Evolutionary conservation across 306 rosid genomes (phyloP).

Genomic region (Quercus variabilis): DNA sequence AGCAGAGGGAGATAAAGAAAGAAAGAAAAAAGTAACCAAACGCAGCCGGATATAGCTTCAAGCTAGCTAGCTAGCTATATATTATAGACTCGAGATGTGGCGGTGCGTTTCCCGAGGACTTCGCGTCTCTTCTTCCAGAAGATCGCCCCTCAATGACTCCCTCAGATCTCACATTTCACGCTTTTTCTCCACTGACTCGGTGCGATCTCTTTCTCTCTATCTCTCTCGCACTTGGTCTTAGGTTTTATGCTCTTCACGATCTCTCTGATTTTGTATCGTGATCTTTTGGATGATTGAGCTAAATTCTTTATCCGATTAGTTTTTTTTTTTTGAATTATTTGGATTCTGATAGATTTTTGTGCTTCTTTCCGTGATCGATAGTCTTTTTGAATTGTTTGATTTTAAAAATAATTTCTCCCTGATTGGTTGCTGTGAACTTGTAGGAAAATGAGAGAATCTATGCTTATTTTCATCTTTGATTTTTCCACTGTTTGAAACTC

Average conservation of each 20-base stretch:
- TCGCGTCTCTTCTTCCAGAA: conserved; percentile 42
- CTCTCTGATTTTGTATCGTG: not conserved
- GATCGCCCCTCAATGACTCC: conserved; percentile 37
- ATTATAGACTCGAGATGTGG: conserved; percentile 54
- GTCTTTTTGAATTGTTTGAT: not conserved
- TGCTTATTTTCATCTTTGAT: not conserved
- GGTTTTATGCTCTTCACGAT: not conserved
- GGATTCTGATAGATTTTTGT: not conserved
- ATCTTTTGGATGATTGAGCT: not conserved
- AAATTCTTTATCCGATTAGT: not conserved
- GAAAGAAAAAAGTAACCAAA: not conserved
- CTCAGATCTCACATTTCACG: conserved; percentile 70
- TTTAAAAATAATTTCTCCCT: not conserved
- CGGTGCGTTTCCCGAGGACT: conserved; percentile 82
- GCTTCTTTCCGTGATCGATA: not conserved
- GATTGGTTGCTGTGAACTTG: conserved; percentile 7
- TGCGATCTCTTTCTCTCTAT: conserved; percentile 17
- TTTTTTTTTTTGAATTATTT: not conserved
- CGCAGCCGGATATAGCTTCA: not conserved
- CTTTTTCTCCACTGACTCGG: conserved; percentile 66
- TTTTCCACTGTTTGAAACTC: not conserved
- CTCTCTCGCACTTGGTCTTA: not conserved
- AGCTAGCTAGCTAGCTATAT: not conserved
- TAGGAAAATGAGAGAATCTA: not conserved
- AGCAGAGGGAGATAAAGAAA: not conserved